phyloP scores from a whole-genome alignment of 2,329 filamentous ascomycete species.

The Hymenoscyphus albidus region DNA sequence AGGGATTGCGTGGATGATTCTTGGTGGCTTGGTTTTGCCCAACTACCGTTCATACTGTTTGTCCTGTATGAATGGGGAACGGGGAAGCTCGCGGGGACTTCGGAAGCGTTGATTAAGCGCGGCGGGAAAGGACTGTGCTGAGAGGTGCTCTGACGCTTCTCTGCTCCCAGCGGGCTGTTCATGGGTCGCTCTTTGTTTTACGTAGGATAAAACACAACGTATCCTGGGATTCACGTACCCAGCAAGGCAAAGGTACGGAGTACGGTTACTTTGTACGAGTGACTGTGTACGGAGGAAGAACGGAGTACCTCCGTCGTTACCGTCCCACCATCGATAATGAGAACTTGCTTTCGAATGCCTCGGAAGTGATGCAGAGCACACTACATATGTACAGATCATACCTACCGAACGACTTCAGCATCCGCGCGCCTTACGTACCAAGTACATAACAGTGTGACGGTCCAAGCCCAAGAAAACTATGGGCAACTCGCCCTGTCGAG shows the following conservation, averaged over 20 bases:
- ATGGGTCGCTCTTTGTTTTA: background rate
- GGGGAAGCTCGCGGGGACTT: background rate
- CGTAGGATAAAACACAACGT: background rate
- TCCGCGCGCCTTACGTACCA: conserved; percentile 5
- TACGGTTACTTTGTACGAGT: no score
- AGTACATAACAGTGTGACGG: conserved; percentile 3
- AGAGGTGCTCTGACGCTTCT: background rate
- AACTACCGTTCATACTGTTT: background rate
- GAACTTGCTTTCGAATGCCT: background rate
- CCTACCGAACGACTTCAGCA: background rate
- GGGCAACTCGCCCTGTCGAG: background rate
- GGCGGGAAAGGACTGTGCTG: conserved; percentile 2
- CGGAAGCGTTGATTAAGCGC: conserved; percentile 9
- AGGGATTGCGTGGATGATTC: background rate
- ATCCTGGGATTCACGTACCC: background rate
- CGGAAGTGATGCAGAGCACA: background rate
- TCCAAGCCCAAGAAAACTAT: background rate
- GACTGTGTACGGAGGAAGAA: no score
- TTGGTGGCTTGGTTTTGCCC: background rate
- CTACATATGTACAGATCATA: background rate
- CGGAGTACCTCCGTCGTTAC: background rate
- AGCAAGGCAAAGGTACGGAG: background rate
- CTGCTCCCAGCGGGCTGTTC: conserved; percentile 3
- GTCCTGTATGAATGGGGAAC: background rate
- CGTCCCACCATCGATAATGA: background rate